Evolutionary conservation across 805 yeast species (phyloP), one percentile per base, ranked within the genome.

Genomic region (Candida sphagnicola): DNA sequence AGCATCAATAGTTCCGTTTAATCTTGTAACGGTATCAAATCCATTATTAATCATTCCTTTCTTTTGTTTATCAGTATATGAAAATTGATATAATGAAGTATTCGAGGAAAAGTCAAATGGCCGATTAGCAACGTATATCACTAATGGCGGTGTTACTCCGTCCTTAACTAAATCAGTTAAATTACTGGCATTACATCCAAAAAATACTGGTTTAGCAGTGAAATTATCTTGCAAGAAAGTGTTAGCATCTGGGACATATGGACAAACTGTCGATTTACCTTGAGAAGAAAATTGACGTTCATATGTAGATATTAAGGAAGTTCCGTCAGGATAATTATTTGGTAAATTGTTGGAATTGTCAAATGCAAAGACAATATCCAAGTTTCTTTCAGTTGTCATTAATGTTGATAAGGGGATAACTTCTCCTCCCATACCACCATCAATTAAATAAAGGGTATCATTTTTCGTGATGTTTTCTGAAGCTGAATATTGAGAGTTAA

Each of bases 351-450:
- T 54, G 2, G 54, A 44, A 35, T 53, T 60, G 44, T 66, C 72
- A 37, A 62, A 60, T 0, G 72, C 65, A 49, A 67, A 55, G 4
- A 63, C 62, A 4, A 58, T 53, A 40, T 67, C 72, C 40, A 66
- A 43, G 16, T 49, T 51, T 40, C 72, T 50, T 31, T 61, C 59
- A n/a, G 53, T 61, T 4, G 59, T 59, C 41, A 58, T 49, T 17
- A 67, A 36, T 1, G 65, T 52, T 5, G 65, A 53, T 38, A 65
- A 51, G 2, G 70, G 69, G 10, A 66, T 47, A 2, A 54, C 44
- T 42, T 66, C 70, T 6, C 67, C 66, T 0, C 59, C 69, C 21
- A 64, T 45, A 3, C 72, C 72, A 4, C 72, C 72, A 40, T 67
- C 72, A 34, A 64, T 54, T 38, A 67, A 53, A 43, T 53, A 59